These are phyloP conservation scores for Aspergillus sparsus DNA, from an alignment of 495 filamentous ascomycete genomes.

Conservation along the genomic window DNA sequence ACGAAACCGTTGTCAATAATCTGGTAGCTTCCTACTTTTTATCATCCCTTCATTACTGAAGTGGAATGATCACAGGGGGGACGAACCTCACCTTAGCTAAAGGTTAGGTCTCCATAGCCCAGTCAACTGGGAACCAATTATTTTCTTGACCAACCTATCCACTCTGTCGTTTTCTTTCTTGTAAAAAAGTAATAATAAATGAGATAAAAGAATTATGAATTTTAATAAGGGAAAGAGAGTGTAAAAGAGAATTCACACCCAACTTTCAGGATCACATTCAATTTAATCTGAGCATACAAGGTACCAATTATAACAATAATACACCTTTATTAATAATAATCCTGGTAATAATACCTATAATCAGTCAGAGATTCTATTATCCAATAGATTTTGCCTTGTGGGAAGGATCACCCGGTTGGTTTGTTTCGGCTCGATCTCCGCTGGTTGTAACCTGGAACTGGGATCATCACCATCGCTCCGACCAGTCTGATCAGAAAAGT, in stretches of 20 bases:
- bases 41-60: slow-evolving; percentile 23
- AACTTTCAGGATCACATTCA: neutral
- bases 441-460: slow-evolving; percentile 18
- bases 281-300: neutral
- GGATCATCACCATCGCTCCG: slow-evolving; percentile 11
- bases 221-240: no score
- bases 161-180: neutral
- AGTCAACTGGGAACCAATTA: slow-evolving; percentile 20
- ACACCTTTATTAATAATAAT: neutral
- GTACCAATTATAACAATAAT: neutral
- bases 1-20: neutral
- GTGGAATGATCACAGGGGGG: slow-evolving; percentile 22
- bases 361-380: neutral
- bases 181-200: neutral
- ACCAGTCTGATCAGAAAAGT: slow-evolving; percentile 1
- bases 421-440: slow-evolving; percentile 25
- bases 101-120: no score
- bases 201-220: no score
- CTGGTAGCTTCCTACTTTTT: neutral
- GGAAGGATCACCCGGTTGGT: slow-evolving; percentile 22
- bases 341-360: neutral
- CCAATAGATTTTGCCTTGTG: neutral
- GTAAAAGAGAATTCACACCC: no score
- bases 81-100: slow-evolving; percentile 7
- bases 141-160: slow-evolving; percentile 7